A percentile compares a stretch with the other conserved stretches of the same genome.
Evolutionary conservation across 352 stramenopile species (phyloP).

Genomic region (Globisporangium polare): DNA sequence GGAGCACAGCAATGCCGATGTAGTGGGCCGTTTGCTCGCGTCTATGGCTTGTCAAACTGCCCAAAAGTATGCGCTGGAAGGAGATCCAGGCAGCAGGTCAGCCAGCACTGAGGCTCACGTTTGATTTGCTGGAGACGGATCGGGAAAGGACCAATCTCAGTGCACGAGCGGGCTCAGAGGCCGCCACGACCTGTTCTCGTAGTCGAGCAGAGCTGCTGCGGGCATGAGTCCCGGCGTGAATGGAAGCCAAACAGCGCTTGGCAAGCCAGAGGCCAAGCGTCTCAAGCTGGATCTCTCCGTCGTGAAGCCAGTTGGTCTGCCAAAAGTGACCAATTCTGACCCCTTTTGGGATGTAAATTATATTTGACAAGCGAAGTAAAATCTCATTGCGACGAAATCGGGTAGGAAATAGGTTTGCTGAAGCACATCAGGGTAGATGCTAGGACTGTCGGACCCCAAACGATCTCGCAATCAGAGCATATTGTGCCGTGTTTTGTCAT

Average conservation of each 20-base stretch:
- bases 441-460: no score
- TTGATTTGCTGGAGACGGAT: no score
- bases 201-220: no score
- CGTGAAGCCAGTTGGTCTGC: conserved; percentile 8
- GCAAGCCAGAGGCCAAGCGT: no score
- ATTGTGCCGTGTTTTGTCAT: no score
- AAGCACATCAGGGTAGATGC: neutral
- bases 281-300: conserved; percentile 7
- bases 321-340: conserved; percentile 11
- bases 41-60: neutral
- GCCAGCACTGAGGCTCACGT: no score
- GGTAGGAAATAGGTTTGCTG: neutral
- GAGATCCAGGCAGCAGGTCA: no score
- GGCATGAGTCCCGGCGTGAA: no score
- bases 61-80: neutral
- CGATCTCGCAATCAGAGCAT: no score
- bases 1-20: no score
- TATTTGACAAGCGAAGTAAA: neutral
- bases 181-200: no score
- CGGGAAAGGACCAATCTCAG: neutral
- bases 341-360: conserved; percentile 5
- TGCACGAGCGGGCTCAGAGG: neutral
- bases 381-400: neutral
- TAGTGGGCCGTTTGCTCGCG: no score
- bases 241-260: neutral